Base-by-base conservation (phyloP, 129 eudicot species). In the Flaveria linearis region DNA sequence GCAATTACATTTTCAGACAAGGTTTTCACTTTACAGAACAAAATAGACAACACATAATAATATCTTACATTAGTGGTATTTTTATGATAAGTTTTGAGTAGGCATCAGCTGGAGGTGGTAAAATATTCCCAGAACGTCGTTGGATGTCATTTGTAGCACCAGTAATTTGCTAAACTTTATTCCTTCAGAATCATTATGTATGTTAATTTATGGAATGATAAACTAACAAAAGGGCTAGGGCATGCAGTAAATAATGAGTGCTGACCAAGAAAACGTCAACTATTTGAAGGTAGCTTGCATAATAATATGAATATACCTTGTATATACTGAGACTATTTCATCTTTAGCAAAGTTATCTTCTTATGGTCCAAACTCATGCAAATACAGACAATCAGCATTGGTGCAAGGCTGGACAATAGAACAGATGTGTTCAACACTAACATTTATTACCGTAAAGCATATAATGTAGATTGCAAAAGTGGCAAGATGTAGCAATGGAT, bases 291-390 rank as follows among this genome's bases (percentile, higher is more conserved):
- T 71, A 46, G 30, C 70, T 33, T 33, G 7, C 39, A 33, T 33
- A 33, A 33, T 33, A 33, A 33, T 33, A 33, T 33, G 39, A 33
- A 33, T 16, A 69, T 91, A 95, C 99, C 99, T 95, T 76, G 99
- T 86, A 80, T 91, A 91, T 47, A 89, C 89, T 47, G 99, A 95
- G 69, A 95, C 84, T 51, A 91, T 86, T 85, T 95, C 99, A 86
- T 95, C 97, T 84, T 95, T 95, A 16, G 97, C 84, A 69, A 91
- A 95, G 79, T 97, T 95, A 53, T 89, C 99, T 79, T 95, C 99
- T 78, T 89, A 96, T 68, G 94, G 86, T 74, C 99, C 99, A 45
- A 91, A 85, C 88, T 95, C 99, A 81, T 95, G 99, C 90, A 95
- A 84, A 79, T 95, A 95, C 33, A 95, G 83, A 79, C 99, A 95